These are phyloP conservation scores for Cyamopsis tetragonoloba DNA, from an alignment of 306 rosid genomes.

Conservation along the genomic window DNA sequence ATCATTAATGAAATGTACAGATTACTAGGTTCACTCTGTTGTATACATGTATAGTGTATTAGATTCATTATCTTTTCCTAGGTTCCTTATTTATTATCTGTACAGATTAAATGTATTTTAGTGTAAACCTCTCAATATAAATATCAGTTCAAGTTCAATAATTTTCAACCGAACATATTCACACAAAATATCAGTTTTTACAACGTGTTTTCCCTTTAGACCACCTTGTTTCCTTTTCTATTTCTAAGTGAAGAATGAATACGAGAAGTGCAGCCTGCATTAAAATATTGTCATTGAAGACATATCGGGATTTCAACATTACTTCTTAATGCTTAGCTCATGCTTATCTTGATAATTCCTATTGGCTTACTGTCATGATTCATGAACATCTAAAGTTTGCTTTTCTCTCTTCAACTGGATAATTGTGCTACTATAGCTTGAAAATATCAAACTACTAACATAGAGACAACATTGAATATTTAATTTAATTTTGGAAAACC, in stretches of 20 bases:
- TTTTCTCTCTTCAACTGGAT: conserved; percentile 11
- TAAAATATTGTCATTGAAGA: conserved; percentile 1
- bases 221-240: not conserved
- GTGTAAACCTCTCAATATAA: too few relatives aligned
- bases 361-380: conserved; percentile 8
- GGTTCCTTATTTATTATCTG: too few relatives aligned
- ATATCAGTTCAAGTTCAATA: too few relatives aligned
- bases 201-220: not conserved
- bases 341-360: not conserved
- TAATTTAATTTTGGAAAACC: not conserved
- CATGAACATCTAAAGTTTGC: not conserved
- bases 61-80: too few relatives aligned
- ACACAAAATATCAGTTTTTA: too few relatives aligned
- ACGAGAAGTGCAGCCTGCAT: not conserved
- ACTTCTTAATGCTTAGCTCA: conserved; percentile 11
- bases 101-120: too few relatives aligned
- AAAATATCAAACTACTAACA: not conserved
- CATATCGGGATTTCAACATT: conserved; percentile 2
- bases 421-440: not conserved
- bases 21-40: too few relatives aligned
- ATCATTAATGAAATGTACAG: too few relatives aligned
- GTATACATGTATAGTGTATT: too few relatives aligned
- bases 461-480: not conserved
- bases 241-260: conserved; percentile 14
- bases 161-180: too few relatives aligned